Evolutionary conservation across 768 basidiomycete genomes (phyloP).

Genomic region (Termitomyces sp.): DNA sequence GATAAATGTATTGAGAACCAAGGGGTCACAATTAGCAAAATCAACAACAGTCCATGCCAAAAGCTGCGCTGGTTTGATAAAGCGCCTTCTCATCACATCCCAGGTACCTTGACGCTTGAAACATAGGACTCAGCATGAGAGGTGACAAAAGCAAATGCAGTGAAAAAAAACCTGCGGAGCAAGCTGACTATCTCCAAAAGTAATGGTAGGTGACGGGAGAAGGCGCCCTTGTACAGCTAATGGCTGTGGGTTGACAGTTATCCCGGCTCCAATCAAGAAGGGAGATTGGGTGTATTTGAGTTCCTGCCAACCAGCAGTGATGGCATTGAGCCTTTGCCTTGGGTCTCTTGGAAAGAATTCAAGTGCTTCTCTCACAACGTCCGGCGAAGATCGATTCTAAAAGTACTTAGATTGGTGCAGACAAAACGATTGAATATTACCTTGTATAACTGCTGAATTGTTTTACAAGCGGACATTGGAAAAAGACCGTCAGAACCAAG

Average conservation of each 20-base stretch:
- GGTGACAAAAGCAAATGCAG: background rate
- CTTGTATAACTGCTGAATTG: constrained; percentile 29
- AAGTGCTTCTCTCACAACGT: constrained; percentile 30
- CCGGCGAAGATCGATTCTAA: constrained; percentile 29
- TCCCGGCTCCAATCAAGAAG: constrained; percentile 39
- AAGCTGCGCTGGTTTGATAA: constrained; percentile 19
- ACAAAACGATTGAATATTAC: constrained; percentile 9
- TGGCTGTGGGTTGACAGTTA: constrained; percentile 31
- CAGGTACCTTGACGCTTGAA: constrained; percentile 26
- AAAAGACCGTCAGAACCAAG: constrained; percentile 27
- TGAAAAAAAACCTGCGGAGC: constrained; percentile 15
- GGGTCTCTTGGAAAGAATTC: constrained; percentile 28
- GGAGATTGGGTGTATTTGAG: constrained; percentile 37
- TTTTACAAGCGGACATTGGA: constrained; percentile 26
- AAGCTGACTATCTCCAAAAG: constrained; percentile 22
- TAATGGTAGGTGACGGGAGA: constrained; percentile 31
- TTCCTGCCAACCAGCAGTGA: constrained; percentile 28
- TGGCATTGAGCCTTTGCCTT: constrained; percentile 20
- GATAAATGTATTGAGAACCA: constrained; percentile 19
- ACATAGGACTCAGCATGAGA: background rate
- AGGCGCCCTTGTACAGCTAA: constrained; percentile 34
- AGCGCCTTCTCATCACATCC: constrained; percentile 30
- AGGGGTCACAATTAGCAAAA: constrained; percentile 21
- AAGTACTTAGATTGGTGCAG: background rate
- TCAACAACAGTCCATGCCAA: constrained; percentile 25